Conservation (phyloP, 2,329 filamentous ascomycete species). For the Alternaria sp. region DNA sequence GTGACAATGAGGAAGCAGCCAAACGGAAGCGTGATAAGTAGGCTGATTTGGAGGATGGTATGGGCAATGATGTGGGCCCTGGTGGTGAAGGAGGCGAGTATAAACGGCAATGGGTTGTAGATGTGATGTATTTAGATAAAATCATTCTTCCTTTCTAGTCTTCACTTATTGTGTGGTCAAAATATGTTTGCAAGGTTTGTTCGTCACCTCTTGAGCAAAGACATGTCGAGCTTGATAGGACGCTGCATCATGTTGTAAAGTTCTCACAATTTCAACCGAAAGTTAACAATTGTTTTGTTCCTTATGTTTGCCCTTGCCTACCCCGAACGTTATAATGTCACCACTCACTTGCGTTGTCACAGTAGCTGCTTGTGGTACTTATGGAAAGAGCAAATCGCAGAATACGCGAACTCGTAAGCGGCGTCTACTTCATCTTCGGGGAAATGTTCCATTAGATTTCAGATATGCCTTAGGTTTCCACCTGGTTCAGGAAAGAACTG, state of each 20-base stretch:
- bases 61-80: neutral
- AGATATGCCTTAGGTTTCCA: neutral
- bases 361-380: neutral
- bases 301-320: too few relatives aligned
- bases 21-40: neutral
- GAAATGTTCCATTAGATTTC: neutral
- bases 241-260: too few relatives aligned
- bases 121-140: neutral
- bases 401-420: neutral
- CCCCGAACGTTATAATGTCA: neutral
- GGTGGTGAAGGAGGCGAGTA: neutral
- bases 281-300: neutral
- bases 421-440: too few relatives aligned
- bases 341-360: neutral
- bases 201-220: accelerated
- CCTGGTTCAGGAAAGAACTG: neutral
- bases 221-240: neutral
- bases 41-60: too few relatives aligned
- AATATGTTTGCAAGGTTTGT: neutral
- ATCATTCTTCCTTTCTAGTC: neutral
- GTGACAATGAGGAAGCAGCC: neutral
- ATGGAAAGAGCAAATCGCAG: neutral
- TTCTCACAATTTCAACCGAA: neutral
- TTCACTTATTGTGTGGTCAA: neutral
- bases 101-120: neutral